Base-by-base conservation (phyloP, 2,329 filamentous ascomycete genomes). In the Neoarthrinium moseri region DNA sequence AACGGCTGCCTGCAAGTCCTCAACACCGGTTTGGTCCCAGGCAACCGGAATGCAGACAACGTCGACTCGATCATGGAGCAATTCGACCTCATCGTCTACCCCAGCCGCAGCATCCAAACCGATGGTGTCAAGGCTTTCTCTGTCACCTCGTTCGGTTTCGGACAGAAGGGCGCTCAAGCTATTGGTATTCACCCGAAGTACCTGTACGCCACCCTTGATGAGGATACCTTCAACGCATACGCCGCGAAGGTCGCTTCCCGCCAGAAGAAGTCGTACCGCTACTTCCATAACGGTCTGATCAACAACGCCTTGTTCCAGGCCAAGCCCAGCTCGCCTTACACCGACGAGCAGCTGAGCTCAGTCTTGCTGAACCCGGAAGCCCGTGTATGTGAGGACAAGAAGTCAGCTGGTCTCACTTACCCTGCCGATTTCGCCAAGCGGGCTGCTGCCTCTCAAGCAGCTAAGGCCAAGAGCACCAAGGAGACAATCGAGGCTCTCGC, bases 61-160 rank as follows among this genome's bases (percentile, higher is more conserved):
- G 84, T 99, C 45, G 94, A 99, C 66, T 83, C 91, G 65, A 79
- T 91, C 57, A 95, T 99, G 88, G 92, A 97, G 78, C 82, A 96
- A 67, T 99, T 94, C 58, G 94, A 99, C 67, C 88, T 96, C 73
- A 95, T 99, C 57, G 89, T 97, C 53, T 99, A 96, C 72, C 94
- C 94, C 37, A 96, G 88, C 72, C 88, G 89, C 60, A 88, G 84
- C 68, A 91, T 99, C 58, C 94, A 99, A 75, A 99, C 94, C 6
- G 94, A 99, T 61, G 94, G 94, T 53, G 80, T 99, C 77, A 99
- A 97, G 75, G 95, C 94, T 12, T 97, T 99, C 80, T 96, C 91
- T 1, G 90, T 99, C 53, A 99, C 95, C 6, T 99, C 95, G 0
- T 99, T 99, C 68, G 94, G 94, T 70, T 99, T 99, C 77, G 94